phyloP scores from a whole-genome alignment of 2,329 filamentous ascomycete species.

The Fusarium sp. region DNA sequence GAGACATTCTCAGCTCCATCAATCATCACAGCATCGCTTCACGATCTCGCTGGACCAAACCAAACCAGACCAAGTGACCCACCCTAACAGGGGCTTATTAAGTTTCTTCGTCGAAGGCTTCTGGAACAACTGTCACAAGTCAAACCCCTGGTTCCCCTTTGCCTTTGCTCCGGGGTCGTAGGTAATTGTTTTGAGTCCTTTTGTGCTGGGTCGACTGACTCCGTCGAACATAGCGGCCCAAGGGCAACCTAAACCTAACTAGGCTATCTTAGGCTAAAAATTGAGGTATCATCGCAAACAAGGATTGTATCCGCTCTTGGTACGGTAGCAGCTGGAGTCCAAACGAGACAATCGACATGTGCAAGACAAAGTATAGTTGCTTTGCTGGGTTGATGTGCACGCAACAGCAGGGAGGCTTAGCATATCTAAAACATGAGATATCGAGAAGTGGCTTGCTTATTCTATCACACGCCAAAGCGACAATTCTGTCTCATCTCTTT shows the following conservation, averaged over 20 bases:
- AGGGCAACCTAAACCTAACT: slow-evolving; percentile 10
- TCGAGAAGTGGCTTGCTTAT: slow-evolving; percentile 7
- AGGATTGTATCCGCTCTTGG: slow-evolving; percentile 35
- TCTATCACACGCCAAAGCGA: slow-evolving; percentile 5
- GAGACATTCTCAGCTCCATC: slow-evolving; percentile 5
- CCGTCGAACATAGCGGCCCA: slow-evolving; percentile 16
- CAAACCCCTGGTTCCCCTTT: slow-evolving; percentile 5
- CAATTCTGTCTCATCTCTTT: slow-evolving; percentile 11
- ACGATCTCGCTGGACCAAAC: slow-evolving; percentile 20
- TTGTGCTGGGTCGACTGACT: slow-evolving; percentile 14
- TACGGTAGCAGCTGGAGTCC: slow-evolving; percentile 30
- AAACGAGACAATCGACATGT: slow-evolving; percentile 14
- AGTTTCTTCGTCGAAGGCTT: slow-evolving; percentile 37
- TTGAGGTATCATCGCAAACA: slow-evolving; percentile 3
- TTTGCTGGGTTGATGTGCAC: not conserved
- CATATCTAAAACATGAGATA: not conserved
- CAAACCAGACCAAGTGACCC: slow-evolving; percentile 28
- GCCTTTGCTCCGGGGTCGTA: slow-evolving; percentile 26
- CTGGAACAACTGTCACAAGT: slow-evolving; percentile 43
- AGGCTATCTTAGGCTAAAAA: slow-evolving; percentile 26
- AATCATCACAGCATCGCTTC: not conserved
- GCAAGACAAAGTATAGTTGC: slow-evolving; percentile 3
- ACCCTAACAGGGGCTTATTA: slow-evolving; percentile 5
- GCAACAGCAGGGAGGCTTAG: slow-evolving; percentile 20
- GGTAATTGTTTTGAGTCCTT: slow-evolving; percentile 20